Base-by-base conservation (phyloP, 2,329 filamentous ascomycete genomes). In the Coniella lustricola region DNA sequence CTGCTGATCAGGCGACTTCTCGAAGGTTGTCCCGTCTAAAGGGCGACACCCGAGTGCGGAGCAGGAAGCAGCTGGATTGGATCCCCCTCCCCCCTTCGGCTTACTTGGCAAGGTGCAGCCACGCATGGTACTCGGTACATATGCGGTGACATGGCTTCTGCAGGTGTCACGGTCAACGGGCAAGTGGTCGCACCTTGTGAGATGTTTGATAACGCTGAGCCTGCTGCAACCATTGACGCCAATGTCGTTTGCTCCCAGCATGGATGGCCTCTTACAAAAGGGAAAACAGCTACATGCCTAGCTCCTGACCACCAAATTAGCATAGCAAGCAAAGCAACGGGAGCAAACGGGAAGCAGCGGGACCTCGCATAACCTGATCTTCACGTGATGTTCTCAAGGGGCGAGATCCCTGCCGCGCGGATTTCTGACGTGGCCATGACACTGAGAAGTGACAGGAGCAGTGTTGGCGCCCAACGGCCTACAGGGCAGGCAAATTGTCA, bases 251-350 rank as follows among this genome's bases (percentile, higher is more conserved):
- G 25, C 25, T 29, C 13, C 3, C 17, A 39, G 37, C 50, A 50
- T 52, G 50, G 50, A 41, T 47, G 46, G 48, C 40, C 50, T 44
- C 44, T 33, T 44, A 44, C 50, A 37, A 9, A 14, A 34, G 25
- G 17, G 20, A 36, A 7, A 40, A 14, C 32, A 50, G 12, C 34
- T n/a, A n/a, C 39, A 50, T 42, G 38, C 34, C 20, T 39, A 37
- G 38, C 47, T 50, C 39, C 50, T 44, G 50, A 52, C 44, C 44
- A 50, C 50, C 47, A 44, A 34, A 33, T 35, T 44, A 47, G 43
- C 48, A 38, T 47, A 37, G 20, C 32, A 50, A 29, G 25, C 25
- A 29, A 29, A 29, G 49, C 47, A 47, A 44, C 48, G 48, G 50
- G 50, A 45, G 25, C 31, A 40, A 38, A 5, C 50, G 50, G 48